phyloP scores from a whole-genome alignment of 352 stramenopile genomes.

The Elongisporangium senticosum region DNA sequence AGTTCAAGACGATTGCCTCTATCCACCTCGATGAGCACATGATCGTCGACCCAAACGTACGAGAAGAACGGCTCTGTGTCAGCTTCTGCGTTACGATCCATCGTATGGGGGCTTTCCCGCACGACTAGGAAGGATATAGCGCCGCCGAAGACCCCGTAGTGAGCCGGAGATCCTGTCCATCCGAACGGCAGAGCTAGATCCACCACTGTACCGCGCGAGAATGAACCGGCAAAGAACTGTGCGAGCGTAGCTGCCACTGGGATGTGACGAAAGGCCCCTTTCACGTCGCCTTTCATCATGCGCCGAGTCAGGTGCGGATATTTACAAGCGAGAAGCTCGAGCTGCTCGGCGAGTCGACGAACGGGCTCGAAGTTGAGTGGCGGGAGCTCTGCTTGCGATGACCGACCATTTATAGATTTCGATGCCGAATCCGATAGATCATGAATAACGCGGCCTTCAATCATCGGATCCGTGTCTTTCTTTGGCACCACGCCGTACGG shows the following conservation, averaged over 20 bases:
- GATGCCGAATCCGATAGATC: conserved; percentile 6
- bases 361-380: not conserved
- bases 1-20: not conserved
- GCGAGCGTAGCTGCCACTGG: not conserved
- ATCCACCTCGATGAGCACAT: conserved; percentile 15
- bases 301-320: not conserved
- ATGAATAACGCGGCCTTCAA: conserved; percentile 9
- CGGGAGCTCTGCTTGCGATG: not conserved
- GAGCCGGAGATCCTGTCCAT: conserved; percentile 10
- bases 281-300: conserved; percentile 8
- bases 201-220: not conserved
- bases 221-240: too few relatives aligned
- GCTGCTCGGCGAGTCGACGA: not conserved
- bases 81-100: not conserved
- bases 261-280: conserved; percentile 5
- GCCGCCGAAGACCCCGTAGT: conserved; percentile 12
- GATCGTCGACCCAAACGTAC: conserved; percentile 20
- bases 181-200: conserved; percentile 14
- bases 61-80: conserved; percentile 13
- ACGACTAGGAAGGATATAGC: conserved; percentile 13
- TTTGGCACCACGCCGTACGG: conserved; percentile 11
- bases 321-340: not conserved
- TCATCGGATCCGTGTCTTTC: not conserved
- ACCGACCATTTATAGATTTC: not conserved
- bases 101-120: conserved; percentile 6